Conservation (phyloP, 1,139 yeast genomes). For the Geotrichum citri-aurantii region DNA sequence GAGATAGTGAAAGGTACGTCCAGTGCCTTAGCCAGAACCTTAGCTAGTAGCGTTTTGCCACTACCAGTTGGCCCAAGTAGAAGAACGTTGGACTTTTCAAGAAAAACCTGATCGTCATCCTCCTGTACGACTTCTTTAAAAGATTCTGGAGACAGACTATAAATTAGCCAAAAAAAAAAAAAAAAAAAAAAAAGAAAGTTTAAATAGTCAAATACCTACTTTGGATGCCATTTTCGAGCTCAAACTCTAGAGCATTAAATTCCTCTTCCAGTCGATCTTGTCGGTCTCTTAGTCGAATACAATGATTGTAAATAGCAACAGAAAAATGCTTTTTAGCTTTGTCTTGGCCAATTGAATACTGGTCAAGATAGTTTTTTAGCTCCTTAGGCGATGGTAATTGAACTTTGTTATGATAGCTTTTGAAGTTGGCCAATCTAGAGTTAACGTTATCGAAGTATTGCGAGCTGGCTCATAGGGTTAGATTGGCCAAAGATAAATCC, state of each 20-base stretch:
- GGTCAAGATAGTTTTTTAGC: constrained; percentile 42
- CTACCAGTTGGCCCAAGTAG: constrained; percentile 54
- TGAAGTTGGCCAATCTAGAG: not conserved
- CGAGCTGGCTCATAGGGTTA: not conserved
- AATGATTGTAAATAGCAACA: constrained; percentile 53
- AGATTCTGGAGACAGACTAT: not conserved
- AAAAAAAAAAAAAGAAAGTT: not conserved
- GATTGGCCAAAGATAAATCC: no score
- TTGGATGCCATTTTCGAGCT: not conserved
- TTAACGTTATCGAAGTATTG: not conserved
- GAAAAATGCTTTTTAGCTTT: constrained; percentile 48
- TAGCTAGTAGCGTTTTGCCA: constrained; percentile 50
- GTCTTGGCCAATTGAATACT: constrained; percentile 49
- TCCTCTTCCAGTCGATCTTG: constrained; percentile 16
- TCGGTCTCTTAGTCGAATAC: constrained; percentile 35
- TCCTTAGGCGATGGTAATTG: constrained; percentile 42
- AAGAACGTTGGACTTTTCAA: constrained; percentile 48
- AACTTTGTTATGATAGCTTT: not conserved
- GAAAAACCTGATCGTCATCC: constrained; percentile 33
- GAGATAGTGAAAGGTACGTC: constrained; percentile 51
- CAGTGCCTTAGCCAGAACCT: constrained; percentile 44
- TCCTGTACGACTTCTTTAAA: not conserved
- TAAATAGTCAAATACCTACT: not conserved
- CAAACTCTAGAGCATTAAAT: constrained; percentile 14
- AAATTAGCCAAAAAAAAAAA: not conserved